Evolutionary conservation across 768 basidiomycete species (phyloP), one percentile per base, ranked within the genome.

Genomic region (Termitomyces sp.): DNA sequence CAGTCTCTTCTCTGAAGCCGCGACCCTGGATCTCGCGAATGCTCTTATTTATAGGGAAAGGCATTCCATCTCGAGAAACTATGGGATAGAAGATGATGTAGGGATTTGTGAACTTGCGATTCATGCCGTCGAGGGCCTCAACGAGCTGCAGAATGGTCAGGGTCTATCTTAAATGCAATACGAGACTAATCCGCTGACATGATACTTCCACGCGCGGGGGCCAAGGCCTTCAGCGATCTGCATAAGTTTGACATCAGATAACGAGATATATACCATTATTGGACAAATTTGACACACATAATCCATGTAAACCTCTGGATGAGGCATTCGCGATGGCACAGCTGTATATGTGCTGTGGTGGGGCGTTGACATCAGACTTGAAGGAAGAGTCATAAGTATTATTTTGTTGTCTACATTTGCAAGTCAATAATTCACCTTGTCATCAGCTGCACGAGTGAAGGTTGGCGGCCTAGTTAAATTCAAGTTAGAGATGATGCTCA

Each of bases 221-320:
- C 85, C 86, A 60, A 83, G 77, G 55, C 82, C 81, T 72, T 91
- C 88, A 67, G 88, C 89, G 65, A 93, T 85, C 79, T 82, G 66
- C 10, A 43, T 32, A 52, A 64, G 30, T 30, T 32, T 8, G 30
- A 10, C 20, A 32, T 35, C 35, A 63, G 20, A 56, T 16, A 28
- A 55, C 33, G 38, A 55, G 49, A 40, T 43, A 54, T 41, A 36
- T 5, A 41, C 28, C 50, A 43, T 44, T n/a, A n/a, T 16, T 58
- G 48, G 61, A 53, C 3, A 40, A 9, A 41, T 14, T 40, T 43
- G 9, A 68, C 76, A 60, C 65, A 82, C 82, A 72, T 87, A 89
- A 72, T 92, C 89, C 90, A 93, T 93, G 68, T 88, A 84, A 44
- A 89, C 82, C 70, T 92, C 89, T 12, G 91, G 91, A 70, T 93